Percentiles rank a stretch among this genome's conserved stretches.
Evolutionary conservation across 75 land plant genomes (phyloP).

Genomic region (Sequoiadendron giganteum): DNA sequence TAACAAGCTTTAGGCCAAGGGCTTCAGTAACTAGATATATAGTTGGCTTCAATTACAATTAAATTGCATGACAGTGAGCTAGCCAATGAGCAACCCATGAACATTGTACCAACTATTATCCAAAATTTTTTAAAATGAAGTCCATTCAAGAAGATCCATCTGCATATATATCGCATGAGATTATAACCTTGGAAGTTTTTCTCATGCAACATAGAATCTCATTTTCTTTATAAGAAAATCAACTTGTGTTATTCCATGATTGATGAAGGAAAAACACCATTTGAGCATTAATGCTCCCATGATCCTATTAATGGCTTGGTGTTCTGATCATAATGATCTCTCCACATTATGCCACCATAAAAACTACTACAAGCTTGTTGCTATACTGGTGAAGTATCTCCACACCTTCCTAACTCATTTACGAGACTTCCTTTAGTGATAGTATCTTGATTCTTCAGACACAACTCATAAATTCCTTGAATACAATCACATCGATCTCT

Average conservation of each 20-base stretch:
- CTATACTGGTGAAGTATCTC: slow-evolving; percentile 41
- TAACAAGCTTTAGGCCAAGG: too few species aligned
- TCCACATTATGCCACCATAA: slow-evolving; percentile 65
- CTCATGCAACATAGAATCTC: neutral
- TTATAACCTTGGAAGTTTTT: neutral
- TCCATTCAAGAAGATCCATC: neutral
- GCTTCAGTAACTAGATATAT: too few species aligned
- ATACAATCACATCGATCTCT: neutral
- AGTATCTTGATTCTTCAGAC: slow-evolving; percentile 93
- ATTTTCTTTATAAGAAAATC: neutral
- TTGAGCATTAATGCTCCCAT: slow-evolving; percentile 25
- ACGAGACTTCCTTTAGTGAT: slow-evolving; percentile 86
- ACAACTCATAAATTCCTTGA: slow-evolving; percentile 94
- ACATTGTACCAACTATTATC: neutral
- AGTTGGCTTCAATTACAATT: too few species aligned
- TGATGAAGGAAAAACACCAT: neutral
- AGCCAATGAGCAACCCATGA: neutral
- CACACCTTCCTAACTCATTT: slow-evolving; percentile 88
- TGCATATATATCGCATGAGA: neutral
- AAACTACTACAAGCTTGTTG: slow-evolving; percentile 90
- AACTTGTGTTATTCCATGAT: neutral
- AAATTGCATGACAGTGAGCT: too few species aligned
- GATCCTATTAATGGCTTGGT: slow-evolving; percentile 33
- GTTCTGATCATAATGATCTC: slow-evolving; percentile 42
- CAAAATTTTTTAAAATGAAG: neutral